Conservation (phyloP, 2,329 filamentous ascomycete genomes). For the Fusarium scirpi region DNA sequence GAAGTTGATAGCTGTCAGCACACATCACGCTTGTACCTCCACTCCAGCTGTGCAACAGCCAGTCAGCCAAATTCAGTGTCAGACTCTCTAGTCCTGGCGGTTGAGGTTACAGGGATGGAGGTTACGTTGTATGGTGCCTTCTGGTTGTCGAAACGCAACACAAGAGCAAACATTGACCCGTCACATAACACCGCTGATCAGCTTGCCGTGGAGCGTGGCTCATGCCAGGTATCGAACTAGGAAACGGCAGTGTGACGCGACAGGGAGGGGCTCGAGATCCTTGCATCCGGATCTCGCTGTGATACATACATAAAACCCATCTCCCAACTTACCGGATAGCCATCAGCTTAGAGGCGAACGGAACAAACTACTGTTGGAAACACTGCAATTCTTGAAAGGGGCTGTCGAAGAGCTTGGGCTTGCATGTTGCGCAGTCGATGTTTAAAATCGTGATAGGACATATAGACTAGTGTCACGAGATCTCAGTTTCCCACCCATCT, state of each 20-base stretch:
- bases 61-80: not conserved
- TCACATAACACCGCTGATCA: constrained; percentile 14
- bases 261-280: not conserved
- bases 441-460: not conserved
- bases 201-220: constrained; percentile 1
- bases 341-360: not conserved
- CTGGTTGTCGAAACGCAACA: constrained; percentile 15
- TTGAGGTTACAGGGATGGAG: constrained; percentile 18
- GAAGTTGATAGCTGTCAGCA: constrained; percentile 25
- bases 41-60: constrained; percentile 20
- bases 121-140: constrained; percentile 34
- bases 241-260: constrained; percentile 6
- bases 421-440: not conserved
- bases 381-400: constrained; percentile 1
- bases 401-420: not conserved
- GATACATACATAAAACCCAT: not conserved
- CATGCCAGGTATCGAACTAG: constrained; percentile 4
- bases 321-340: not conserved
- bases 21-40: constrained; percentile 17
- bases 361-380: not conserved
- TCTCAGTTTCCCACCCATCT: not conserved
- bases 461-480: not conserved
- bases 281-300: not conserved
- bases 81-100: constrained; percentile 2
- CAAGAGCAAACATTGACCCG: constrained; percentile 20